These are phyloP conservation scores for Sanghuangporus weigelae DNA, from an alignment of 1,284 basidiomycete genomes.

Conservation along the genomic window DNA sequence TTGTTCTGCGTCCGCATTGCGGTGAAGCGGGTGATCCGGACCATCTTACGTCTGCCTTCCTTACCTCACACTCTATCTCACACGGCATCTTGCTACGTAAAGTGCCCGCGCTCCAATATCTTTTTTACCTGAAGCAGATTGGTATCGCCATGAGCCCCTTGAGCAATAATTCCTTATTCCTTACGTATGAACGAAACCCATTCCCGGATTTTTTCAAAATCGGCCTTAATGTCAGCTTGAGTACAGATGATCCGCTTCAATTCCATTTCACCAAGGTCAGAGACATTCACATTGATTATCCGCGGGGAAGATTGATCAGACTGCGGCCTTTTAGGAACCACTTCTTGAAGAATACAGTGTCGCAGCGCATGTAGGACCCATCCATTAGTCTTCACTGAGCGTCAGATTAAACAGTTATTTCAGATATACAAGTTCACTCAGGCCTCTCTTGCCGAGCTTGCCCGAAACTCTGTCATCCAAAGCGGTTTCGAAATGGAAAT, in stretches of 20 bases:
- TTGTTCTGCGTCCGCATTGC: slow-evolving; percentile 95
- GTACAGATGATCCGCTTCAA: slow-evolving; percentile 92
- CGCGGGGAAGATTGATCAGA: too few relatives aligned
- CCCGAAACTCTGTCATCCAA: slow-evolving; percentile 93
- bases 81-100: slow-evolving; percentile 98
- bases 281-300: background rate
- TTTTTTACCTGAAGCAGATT: slow-evolving; percentile 96
- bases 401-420: background rate
- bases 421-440: slow-evolving; percentile 91
- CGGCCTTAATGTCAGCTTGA: slow-evolving; percentile 94
- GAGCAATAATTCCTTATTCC: slow-evolving; percentile 96
- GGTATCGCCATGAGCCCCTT: slow-evolving; percentile 98
- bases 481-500: slow-evolving; percentile 99
- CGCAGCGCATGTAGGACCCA: slow-evolving; percentile 76
- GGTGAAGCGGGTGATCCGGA: slow-evolving; percentile 99
- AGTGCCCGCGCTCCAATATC: slow-evolving; percentile 89
- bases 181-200: slow-evolving; percentile 96
- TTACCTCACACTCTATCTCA: slow-evolving; percentile 97
- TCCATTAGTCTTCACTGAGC: background rate
- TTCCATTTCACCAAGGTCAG: slow-evolving; percentile 94
- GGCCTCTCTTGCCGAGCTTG: slow-evolving; percentile 82
- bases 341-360: slow-evolving; percentile 97
- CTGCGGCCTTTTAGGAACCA: slow-evolving; percentile 60
- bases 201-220: slow-evolving; percentile 96
- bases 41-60: slow-evolving; percentile 92